A percentile compares a stretch with the other conserved stretches of the same genome.
phyloP scores from a whole-genome alignment of 2,329 filamentous ascomycete species.

The Cladophialophora psammophila region DNA sequence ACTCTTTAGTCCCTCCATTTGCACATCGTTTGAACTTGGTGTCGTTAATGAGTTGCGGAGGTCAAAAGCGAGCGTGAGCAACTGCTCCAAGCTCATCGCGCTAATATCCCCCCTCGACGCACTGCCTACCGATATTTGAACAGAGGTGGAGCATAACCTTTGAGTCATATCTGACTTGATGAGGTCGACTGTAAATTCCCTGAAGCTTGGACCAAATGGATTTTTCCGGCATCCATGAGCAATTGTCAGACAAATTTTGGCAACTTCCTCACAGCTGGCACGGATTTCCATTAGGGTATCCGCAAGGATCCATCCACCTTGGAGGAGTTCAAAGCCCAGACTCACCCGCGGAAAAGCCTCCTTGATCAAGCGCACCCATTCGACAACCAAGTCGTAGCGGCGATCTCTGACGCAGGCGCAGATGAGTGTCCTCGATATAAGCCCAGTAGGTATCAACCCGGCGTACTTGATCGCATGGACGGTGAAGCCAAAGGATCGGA shows the following conservation, averaged over 20 bases:
- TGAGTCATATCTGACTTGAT: constrained; percentile 28
- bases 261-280: constrained; percentile 35
- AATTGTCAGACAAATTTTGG: constrained; percentile 29
- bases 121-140: background rate
- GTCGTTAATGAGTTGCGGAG: constrained; percentile 10
- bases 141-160: constrained; percentile 14
- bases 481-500: constrained; percentile 28
- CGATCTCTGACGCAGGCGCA: constrained; percentile 30
- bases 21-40: background rate
- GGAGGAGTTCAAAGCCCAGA: constrained; percentile 14
- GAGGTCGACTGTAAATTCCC: constrained; percentile 24
- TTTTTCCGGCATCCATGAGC: constrained; percentile 29
- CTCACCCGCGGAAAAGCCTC: constrained; percentile 30
- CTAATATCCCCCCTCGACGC: constrained; percentile 7
- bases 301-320: constrained; percentile 26
- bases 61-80: constrained; percentile 21
- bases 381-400: constrained; percentile 32
- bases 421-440: constrained; percentile 32
- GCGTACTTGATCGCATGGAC: constrained; percentile 33
- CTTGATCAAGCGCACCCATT: constrained; percentile 31
- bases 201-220: constrained; percentile 29
- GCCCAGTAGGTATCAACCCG: constrained; percentile 29
- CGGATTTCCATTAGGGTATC: constrained; percentile 25
- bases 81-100: constrained; percentile 22
- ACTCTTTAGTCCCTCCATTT: constrained; percentile 6